These are phyloP conservation scores for Kodamaea sp. DNA, from an alignment of 1,139 yeast genomes.

Conservation along the genomic window DNA sequence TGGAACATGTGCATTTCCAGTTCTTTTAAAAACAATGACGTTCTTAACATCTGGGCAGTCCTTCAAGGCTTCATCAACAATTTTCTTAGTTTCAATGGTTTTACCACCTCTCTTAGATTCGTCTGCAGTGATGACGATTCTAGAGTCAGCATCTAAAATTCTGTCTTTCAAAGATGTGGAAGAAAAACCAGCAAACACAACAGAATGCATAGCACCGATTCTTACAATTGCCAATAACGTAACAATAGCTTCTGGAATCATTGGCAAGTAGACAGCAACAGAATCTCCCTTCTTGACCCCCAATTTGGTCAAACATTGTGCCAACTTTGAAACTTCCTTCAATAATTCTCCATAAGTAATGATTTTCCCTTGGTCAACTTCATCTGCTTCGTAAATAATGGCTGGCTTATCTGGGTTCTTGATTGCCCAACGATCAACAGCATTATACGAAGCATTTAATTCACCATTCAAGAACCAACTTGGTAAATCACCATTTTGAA, in stretches of 20 bases:
- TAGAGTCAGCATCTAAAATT: conserved; percentile 71
- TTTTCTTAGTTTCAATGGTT: conserved; percentile 76
- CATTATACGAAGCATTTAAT: conserved; percentile 72
- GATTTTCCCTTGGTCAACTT: conserved; percentile 58
- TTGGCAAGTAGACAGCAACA: conserved; percentile 81
- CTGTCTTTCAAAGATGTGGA: conserved; percentile 74
- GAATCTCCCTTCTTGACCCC: conserved; percentile 82
- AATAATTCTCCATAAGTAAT: conserved; percentile 71
- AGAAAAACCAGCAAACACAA: conserved; percentile 80
- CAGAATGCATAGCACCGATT: conserved; percentile 81
- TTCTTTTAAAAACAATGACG: conserved; percentile 70
- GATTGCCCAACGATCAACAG: conserved; percentile 78
- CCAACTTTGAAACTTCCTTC: conserved; percentile 64
- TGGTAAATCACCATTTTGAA: conserved; percentile 62
- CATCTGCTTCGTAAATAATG: conserved; percentile 79
- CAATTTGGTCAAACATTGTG: conserved; percentile 59
- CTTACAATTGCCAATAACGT: conserved; percentile 71
- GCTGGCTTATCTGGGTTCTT: conserved; percentile 69
- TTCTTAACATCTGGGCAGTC: conserved; percentile 65
- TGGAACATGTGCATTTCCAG: conserved; percentile 65
- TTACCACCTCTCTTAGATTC: conserved; percentile 83
- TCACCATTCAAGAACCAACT: conserved; percentile 80
- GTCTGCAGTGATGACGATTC: conserved; percentile 72
- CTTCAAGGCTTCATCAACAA: conserved; percentile 76
- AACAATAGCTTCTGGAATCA: conserved; percentile 79